These are phyloP conservation scores for Echinosophora koreensis DNA, from an alignment of 306 rosid species.

Conservation along the genomic window DNA sequence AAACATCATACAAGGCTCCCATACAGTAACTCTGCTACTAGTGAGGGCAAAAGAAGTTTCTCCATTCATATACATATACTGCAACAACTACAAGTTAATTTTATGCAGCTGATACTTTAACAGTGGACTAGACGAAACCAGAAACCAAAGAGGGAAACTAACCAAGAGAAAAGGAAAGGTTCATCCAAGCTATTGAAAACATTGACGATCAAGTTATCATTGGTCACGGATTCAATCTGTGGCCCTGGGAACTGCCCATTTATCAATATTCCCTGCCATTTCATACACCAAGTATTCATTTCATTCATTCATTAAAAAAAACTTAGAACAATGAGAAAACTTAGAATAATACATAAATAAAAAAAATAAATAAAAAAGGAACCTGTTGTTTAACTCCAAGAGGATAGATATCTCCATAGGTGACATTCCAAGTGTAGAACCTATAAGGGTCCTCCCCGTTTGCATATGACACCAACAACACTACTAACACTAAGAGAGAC, in stretches of 20 bases:
- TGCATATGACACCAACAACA: conserved; percentile 57
- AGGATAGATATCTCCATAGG: conserved; percentile 90
- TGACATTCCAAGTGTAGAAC: conserved; percentile 82
- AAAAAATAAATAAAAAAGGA: background rate
- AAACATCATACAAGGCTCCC: no score
- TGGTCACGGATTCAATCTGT: conserved; percentile 80
- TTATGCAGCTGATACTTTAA: background rate
- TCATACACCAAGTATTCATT: conserved; percentile 28
- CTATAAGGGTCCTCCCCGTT: conserved; percentile 86
- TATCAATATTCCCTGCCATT: conserved; percentile 84
- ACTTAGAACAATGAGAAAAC: background rate
- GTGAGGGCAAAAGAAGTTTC: background rate
- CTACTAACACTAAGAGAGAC: conserved; percentile 45
- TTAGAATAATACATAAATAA: background rate
- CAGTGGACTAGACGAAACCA: background rate
- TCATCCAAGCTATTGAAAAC: conserved; percentile 87
- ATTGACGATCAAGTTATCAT: conserved; percentile 82
- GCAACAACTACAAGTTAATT: background rate
- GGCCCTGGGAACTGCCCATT: conserved; percentile 98
- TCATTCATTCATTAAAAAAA: background rate
- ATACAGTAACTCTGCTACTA: background rate
- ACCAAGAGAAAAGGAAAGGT: conserved; percentile 91
- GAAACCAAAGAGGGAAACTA: conserved; percentile 33
- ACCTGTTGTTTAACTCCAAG: conserved; percentile 91
- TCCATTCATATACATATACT: background rate